Evolutionary conservation across 1,139 yeast species (phyloP).

Genomic region (Sugiyamaella xylanicola): DNA sequence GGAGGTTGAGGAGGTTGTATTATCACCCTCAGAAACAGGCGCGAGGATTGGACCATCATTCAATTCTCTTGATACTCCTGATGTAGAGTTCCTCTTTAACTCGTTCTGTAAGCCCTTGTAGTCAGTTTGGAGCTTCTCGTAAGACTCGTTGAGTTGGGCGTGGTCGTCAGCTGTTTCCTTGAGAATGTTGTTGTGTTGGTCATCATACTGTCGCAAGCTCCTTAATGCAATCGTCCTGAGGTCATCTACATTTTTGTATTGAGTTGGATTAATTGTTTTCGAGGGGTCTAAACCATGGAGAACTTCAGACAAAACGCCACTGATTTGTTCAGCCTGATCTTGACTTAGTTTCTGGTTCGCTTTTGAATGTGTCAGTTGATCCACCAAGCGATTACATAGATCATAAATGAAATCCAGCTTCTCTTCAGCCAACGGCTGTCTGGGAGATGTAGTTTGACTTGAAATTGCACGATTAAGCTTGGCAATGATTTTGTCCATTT

Average conservation of each 20-base stretch:
- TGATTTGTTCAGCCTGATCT: constrained; percentile 9
- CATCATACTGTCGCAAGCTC: constrained; percentile 11
- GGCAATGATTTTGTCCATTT: constrained; percentile 22
- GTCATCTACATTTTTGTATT: constrained; percentile 12
- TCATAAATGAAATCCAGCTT: constrained; percentile 19
- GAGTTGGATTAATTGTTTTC: constrained; percentile 9
- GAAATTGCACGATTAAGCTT: constrained; percentile 15
- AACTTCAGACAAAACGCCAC: constrained; percentile 16
- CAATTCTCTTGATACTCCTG: neutral
- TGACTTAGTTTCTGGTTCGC: constrained; percentile 5
- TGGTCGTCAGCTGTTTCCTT: neutral
- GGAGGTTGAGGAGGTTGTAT: neutral
- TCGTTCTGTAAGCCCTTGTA: constrained; percentile 5
- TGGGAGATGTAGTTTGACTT: constrained; percentile 21
- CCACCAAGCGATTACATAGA: constrained; percentile 14
- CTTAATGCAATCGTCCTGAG: constrained; percentile 15
- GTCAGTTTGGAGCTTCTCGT: constrained; percentile 4
- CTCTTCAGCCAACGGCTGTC: constrained; percentile 15
- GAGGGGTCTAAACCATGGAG: constrained; percentile 16
- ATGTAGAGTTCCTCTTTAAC: neutral
- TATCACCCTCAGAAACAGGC: neutral
- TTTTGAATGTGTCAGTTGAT: constrained; percentile 10
- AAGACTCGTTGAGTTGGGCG: constrained; percentile 4
- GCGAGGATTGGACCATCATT: neutral
- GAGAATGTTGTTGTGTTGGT: neutral